Percentiles rank a stretch among this genome's conserved stretches.
Evolutionary conservation across 1,284 basidiomycete genomes (phyloP).

Genomic region (Phellinidium pouzarii): DNA sequence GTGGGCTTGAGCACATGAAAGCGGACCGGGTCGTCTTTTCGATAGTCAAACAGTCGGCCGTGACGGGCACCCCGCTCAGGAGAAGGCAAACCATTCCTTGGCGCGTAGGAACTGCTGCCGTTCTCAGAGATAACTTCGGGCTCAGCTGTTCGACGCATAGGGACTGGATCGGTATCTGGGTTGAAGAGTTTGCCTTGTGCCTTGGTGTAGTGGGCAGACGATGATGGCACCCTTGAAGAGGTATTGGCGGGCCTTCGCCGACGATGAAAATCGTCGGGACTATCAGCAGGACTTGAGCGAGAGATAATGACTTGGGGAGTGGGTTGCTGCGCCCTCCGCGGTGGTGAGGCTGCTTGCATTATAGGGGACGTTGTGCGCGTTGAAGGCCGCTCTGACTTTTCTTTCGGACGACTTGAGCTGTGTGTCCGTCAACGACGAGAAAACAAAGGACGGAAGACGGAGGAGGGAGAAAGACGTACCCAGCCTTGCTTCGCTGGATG

Average conservation of each 20-base stretch:
- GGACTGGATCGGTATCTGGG: conserved; percentile 61
- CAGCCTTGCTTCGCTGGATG: conserved; percentile 55
- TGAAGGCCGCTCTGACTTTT: conserved; percentile 38
- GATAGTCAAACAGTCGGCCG: conserved; percentile 75
- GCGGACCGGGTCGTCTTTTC: conserved; percentile 78
- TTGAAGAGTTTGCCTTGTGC: conserved; percentile 53
- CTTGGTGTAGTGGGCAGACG: conserved; percentile 32
- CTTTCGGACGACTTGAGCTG: conserved; percentile 42
- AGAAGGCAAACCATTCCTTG: conserved; percentile 29
- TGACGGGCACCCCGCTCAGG: conserved; percentile 29
- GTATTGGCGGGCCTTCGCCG: conserved; percentile 54
- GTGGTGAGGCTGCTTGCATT: conserved; percentile 27
- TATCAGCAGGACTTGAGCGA: conserved; percentile 42
- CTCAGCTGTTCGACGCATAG: conserved; percentile 53
- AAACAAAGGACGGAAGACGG: conserved; percentile 19
- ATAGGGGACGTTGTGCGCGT: conserved; percentile 27
- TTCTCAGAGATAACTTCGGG: conserved; percentile 54
- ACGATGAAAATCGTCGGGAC: conserved; percentile 59
- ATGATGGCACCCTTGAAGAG: conserved; percentile 32
- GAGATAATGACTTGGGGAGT: conserved; percentile 32
- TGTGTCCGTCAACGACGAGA: conserved; percentile 10
- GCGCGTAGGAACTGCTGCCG: conserved; percentile 45
- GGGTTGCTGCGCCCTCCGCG: conserved; percentile 28
- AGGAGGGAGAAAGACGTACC: conserved; percentile 33
- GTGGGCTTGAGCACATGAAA: conserved; percentile 58